A percentile compares a stretch with the other conserved stretches of the same genome.
phyloP scores from a whole-genome alignment of 805 yeast genomes.

The Scheffersomyces spartinae region DNA sequence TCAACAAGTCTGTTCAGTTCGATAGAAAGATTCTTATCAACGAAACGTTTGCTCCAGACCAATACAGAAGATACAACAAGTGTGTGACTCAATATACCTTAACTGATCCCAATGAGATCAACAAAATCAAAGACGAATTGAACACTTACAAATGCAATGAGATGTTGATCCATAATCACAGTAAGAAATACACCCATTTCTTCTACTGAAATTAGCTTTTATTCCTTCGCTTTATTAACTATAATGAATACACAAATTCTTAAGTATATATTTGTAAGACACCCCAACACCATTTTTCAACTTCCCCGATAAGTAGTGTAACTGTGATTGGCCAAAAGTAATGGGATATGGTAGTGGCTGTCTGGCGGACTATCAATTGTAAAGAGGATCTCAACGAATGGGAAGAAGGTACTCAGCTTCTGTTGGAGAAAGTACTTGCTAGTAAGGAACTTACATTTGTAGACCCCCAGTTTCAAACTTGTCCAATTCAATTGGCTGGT shows the following conservation, averaged over 20 bases:
- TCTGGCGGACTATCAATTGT: conserved; percentile 56
- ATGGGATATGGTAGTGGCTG: conserved; percentile 82
- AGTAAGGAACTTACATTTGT: conserved; percentile 69
- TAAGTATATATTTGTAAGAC: too few species aligned
- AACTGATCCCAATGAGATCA: conserved; percentile 39
- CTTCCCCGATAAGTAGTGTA: conserved; percentile 89
- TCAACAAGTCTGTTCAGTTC: conserved; percentile 29
- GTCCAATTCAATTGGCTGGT: conserved; percentile 25
- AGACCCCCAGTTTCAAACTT: conserved; percentile 45
- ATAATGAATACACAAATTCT: background rate
- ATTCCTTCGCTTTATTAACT: too few species aligned
- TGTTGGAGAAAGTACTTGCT: conserved; percentile 45
- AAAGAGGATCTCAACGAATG: conserved; percentile 74
- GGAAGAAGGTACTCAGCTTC: conserved; percentile 81
- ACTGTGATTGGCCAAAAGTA: conserved; percentile 73
- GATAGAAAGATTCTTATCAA: conserved; percentile 36
- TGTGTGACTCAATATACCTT: conserved; percentile 39
- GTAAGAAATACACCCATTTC: conserved; percentile 54
- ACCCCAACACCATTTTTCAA: conserved; percentile 17
- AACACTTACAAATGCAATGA: conserved; percentile 51
- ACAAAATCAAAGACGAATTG: conserved; percentile 50
- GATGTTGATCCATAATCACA: conserved; percentile 58
- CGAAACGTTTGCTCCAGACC: conserved; percentile 39
- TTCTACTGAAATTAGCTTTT: conserved; percentile 32
- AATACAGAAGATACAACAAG: conserved; percentile 44